A percentile compares a stretch with the other conserved stretches of the same genome.
phyloP scores from a whole-genome alignment of 768 basidiomycete genomes.

The Russula griseocarnosa region DNA sequence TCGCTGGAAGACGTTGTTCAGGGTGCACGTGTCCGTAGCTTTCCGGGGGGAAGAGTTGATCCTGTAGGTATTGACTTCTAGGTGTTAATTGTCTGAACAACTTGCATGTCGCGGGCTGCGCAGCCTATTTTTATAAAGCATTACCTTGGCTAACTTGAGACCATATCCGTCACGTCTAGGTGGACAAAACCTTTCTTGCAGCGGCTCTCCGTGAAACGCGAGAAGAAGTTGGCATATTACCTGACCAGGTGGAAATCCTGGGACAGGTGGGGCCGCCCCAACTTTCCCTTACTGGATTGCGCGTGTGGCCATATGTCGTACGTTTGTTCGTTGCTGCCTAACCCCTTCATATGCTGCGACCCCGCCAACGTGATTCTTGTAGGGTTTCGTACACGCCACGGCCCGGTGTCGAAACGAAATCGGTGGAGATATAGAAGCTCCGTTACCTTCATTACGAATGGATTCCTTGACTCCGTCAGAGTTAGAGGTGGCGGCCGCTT shows the following conservation, averaged over 20 bases:
- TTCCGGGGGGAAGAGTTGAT: constrained; percentile 27
- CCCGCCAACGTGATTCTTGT: not conserved
- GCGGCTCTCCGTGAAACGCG: constrained; percentile 68
- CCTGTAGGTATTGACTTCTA: constrained; percentile 16
- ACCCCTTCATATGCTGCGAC: constrained; percentile 1
- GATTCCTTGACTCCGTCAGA: constrained; percentile 49
- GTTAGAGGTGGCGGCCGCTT: constrained; percentile 62
- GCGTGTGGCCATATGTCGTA: constrained; percentile 77
- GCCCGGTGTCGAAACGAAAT: constrained; percentile 11
- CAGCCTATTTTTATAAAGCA: not conserved
- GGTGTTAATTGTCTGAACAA: not conserved
- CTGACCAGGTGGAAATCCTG: constrained; percentile 59
- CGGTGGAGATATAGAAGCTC: constrained; percentile 35
- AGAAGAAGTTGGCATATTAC: constrained; percentile 65
- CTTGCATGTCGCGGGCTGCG: not conserved
- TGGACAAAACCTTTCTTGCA: constrained; percentile 48
- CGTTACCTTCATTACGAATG: constrained; percentile 60
- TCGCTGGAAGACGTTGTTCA: not conserved
- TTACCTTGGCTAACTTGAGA: constrained; percentile 18
- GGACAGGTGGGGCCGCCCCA: constrained; percentile 64
- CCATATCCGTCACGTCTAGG: constrained; percentile 35
- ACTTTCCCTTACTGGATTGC: constrained; percentile 51
- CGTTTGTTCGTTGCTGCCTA: constrained; percentile 33
- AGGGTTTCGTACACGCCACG: constrained; percentile 35
- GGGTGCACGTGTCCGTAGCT: constrained; percentile 9